Evolutionary conservation across 805 yeast genomes (phyloP).

Genomic region (Candida arabinofermentans): DNA sequence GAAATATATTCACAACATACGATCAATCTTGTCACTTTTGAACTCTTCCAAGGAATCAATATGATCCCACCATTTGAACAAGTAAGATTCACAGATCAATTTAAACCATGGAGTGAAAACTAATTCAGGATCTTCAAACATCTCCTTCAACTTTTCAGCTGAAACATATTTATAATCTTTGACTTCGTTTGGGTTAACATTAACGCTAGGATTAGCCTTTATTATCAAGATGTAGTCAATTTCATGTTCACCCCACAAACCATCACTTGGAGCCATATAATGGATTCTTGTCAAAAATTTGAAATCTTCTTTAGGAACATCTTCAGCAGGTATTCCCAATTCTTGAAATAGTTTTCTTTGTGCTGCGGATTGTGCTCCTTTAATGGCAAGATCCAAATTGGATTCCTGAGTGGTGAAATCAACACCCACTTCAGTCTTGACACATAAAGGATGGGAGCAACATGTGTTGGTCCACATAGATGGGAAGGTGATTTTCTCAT

Average conservation of each 20-base stretch:
- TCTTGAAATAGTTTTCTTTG: slow-evolving; percentile 91
- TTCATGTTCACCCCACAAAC: slow-evolving; percentile 95
- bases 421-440: slow-evolving; percentile 73
- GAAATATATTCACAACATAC: slow-evolving; percentile 36
- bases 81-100: slow-evolving; percentile 84
- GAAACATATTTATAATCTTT: slow-evolving; percentile 75
- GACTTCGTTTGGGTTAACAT: slow-evolving; percentile 78
- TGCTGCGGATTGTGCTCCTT: slow-evolving; percentile 85
- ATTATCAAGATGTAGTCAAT: slow-evolving; percentile 90
- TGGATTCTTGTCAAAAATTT: slow-evolving; percentile 90
- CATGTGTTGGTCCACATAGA: slow-evolving; percentile 98
- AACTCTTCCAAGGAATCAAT: slow-evolving; percentile 55
- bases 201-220: slow-evolving; percentile 44
- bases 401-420: slow-evolving; percentile 22
- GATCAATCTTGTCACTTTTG: slow-evolving; percentile 43
- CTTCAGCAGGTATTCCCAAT: slow-evolving; percentile 65
- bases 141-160: slow-evolving; percentile 57
- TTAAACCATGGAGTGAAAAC: slow-evolving; percentile 98
- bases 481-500: slow-evolving; percentile 95
- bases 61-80: slow-evolving; percentile 92
- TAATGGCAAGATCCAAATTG: slow-evolving; percentile 53
- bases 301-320: slow-evolving; percentile 63
- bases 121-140: slow-evolving; percentile 64
- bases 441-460: slow-evolving; percentile 94
- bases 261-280: slow-evolving; percentile 81